Conservation (phyloP, 2,329 filamentous ascomycete species). For the Penicillium freii region DNA sequence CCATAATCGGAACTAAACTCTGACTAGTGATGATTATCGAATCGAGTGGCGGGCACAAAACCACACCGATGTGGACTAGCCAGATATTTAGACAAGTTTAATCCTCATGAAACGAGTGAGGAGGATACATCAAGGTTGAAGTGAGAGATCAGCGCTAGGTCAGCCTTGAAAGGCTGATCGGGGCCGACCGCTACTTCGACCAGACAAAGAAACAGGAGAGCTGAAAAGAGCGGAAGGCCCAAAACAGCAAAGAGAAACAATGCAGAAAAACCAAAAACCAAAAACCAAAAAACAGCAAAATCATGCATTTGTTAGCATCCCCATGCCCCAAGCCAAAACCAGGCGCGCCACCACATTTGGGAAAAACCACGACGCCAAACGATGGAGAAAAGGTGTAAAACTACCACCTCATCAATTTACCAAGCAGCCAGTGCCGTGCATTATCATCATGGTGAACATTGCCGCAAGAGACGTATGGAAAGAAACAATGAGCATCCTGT, state of each 20-base stretch:
- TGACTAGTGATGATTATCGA: not conserved
- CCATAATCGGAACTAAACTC: not conserved
- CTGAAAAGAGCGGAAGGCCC: constrained; percentile 1
- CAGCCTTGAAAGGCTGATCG: not conserved
- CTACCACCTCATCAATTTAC: constrained; percentile 16
- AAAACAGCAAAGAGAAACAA: not conserved
- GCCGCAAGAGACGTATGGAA: constrained; percentile 1
- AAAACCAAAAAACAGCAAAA: not conserved
- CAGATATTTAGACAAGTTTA: not conserved
- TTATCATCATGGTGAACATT: constrained; percentile 20
- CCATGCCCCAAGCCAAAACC: constrained; percentile 4
- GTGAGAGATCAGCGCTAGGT: not conserved
- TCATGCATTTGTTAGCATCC: constrained; percentile 14
- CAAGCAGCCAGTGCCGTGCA: constrained; percentile 21
- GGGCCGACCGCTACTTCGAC: not conserved
- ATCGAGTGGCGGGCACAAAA: not conserved
- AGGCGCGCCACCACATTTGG: constrained; percentile 17
- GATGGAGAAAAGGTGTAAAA: constrained; percentile 18
- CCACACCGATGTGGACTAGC: not conserved
- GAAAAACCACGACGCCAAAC: constrained; percentile 24
- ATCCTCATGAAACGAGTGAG: not conserved
- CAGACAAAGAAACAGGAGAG: not conserved
- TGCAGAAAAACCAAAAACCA: not conserved
- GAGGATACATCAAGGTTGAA: not conserved
- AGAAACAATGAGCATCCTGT: constrained; percentile 17